Percentiles rank a stretch among this genome's conserved stretches.
These are phyloP conservation scores for Globisporangium solare DNA, from an alignment of 352 stramenopile species.

Conservation along the genomic window DNA sequence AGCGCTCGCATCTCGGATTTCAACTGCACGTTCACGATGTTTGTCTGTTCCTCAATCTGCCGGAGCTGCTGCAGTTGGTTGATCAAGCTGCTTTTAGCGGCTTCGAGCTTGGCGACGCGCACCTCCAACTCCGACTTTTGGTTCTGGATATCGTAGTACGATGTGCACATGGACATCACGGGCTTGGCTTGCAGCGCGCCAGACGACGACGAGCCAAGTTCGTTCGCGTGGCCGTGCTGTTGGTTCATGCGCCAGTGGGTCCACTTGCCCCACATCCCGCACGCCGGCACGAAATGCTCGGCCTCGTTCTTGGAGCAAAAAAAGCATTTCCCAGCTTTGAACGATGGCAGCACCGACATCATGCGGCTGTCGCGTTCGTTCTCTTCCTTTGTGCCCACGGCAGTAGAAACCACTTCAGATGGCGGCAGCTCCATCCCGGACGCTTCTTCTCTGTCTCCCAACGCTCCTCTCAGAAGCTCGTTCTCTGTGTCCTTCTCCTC, in stretches of 20 bases:
- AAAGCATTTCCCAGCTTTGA: slow-evolving; percentile 79
- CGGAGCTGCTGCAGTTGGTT: slow-evolving; percentile 22
- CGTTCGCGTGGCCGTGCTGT: slow-evolving; percentile 37
- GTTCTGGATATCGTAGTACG: slow-evolving; percentile 81
- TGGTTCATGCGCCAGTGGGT: slow-evolving; percentile 83
- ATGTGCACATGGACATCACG: slow-evolving; percentile 72
- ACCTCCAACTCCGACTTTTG: slow-evolving; percentile 52
- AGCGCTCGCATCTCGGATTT: slow-evolving; percentile 40
- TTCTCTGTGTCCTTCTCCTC: background rate
- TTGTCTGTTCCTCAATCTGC: slow-evolving; percentile 18
- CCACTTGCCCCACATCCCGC: slow-evolving; percentile 83
- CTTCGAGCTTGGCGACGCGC: slow-evolving; percentile 26
- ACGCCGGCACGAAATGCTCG: slow-evolving; percentile 74
- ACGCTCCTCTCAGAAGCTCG: too few relatives aligned
- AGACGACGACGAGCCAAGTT: slow-evolving; percentile 11
- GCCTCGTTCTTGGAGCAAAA: slow-evolving; percentile 83
- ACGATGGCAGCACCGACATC: slow-evolving; percentile 73
- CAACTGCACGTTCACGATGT: slow-evolving; percentile 26
- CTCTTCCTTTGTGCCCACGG: slow-evolving; percentile 1
- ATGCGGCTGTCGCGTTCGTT: slow-evolving; percentile 30
- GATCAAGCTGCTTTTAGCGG: slow-evolving; percentile 21
- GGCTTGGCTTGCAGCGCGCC: slow-evolving; percentile 21
- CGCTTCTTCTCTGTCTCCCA: too few relatives aligned
- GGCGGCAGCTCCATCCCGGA: background rate
- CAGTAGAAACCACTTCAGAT: background rate